Conservation (phyloP, 306 rosid genomes). For the Oemleria cerasiformis region DNA sequence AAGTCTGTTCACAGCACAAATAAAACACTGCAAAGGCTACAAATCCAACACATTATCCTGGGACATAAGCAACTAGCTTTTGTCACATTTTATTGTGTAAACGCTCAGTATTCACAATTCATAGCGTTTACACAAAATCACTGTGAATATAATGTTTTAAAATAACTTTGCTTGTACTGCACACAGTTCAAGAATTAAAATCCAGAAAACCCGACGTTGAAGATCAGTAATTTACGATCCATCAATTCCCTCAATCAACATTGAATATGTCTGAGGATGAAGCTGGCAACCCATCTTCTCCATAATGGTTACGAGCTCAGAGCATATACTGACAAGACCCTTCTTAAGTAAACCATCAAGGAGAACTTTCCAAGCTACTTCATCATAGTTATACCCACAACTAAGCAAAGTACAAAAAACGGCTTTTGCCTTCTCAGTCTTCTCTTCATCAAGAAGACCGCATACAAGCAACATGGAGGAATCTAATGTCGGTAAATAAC, state of each 20-base stretch:
- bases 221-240: conserved; percentile 19
- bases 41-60: background rate
- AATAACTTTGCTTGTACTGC: background rate
- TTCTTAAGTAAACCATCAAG: conserved; percentile 69
- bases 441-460: conserved; percentile 54
- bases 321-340: conserved; percentile 58
- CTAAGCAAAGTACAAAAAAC: conserved; percentile 47
- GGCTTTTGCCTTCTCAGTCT: conserved; percentile 55
- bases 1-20: background rate
- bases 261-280: conserved; percentile 65
- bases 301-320: conserved; percentile 58
- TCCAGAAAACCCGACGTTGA: background rate
- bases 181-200: background rate
- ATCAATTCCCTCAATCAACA: conserved; percentile 60
- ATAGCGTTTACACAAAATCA: background rate
- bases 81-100: background rate
- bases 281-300: conserved; percentile 57
- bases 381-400: conserved; percentile 64
- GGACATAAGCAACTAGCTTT: background rate
- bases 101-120: background rate
- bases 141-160: background rate
- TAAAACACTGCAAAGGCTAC: background rate
- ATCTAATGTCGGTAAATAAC: conserved; percentile 64
- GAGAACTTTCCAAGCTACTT: conserved; percentile 80
- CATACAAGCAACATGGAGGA: conserved; percentile 67